Evolutionary conservation across 139 green algal species (phyloP), one percentile per base, ranked within the genome.

Genomic region (Pleodorina starrii): DNA sequence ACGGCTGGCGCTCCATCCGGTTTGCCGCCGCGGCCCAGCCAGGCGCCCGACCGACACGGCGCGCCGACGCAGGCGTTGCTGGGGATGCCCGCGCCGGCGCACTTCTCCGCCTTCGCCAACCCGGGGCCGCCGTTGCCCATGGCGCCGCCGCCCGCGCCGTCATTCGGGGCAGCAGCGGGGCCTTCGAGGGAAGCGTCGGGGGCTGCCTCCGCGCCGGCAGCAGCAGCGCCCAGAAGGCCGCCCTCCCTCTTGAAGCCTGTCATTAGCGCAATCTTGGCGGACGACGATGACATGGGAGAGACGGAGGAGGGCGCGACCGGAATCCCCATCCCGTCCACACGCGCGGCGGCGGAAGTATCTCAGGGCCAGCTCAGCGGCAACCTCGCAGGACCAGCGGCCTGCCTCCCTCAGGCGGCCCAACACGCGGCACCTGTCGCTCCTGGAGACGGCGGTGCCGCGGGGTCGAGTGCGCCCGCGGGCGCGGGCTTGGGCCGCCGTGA

Each of bases 261-360:
- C 5, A 63, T 82, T 23, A 66, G 66, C 44, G 74, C 74, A 16
- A 82, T 82, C 74, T 25, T 82, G n/a, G n/a, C n/a, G n/a, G n/a
- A n/a, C 12, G 44, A 43, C 23, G 74, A 63, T 25, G 74, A 82
- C 42, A 10, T 17, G 1, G 42, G 40, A 11, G 43, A 80, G 11
- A 44, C 74, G 6, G 44, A 82, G 10, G 40, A 35, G 40, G 74
- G 17, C 40, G 40, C 29, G 29, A 14, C n/a, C 29, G 63, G 63
- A 43, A 29, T 29, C n/a, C n/a, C n/a, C n/a, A n/a, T n/a, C 7
- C 63, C 63, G n/a, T 5, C 29, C 9, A 25, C 63, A 43, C n/a
- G n/a, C n/a, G 63, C 7, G 10, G 48, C 48, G 12, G 48, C 48
- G 11, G 48, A 57, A 21, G 12, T 12, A 12, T 57, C 48, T 57